Evolutionary conservation across 2,329 filamentous ascomycete genomes (phyloP), one percentile per base, ranked within the genome.

Genomic region (Ceratocystiopsis sp.): DNA sequence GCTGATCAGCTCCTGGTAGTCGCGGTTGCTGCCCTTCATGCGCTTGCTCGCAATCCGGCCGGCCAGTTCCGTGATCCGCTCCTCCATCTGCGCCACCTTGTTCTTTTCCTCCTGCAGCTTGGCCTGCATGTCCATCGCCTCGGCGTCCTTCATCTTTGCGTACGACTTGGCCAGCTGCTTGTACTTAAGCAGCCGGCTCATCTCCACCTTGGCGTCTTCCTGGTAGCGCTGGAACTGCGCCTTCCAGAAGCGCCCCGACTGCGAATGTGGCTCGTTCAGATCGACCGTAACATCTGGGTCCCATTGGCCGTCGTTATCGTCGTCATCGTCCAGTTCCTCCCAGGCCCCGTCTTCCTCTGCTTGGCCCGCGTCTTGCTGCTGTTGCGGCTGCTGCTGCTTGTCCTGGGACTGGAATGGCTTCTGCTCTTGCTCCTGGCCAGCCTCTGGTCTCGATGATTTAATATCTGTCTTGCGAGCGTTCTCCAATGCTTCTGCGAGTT

Each of bases 191-290:
- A 89, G 66, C 61, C 80, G 84, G 62, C 78, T 77, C 67, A 86
- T 78, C 58, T 87, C 80, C 37, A 67, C 69, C 57, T 75, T 75
- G 49, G 81, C 82, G 48, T 81, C 79, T 38, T 74, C 67, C 40
- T 83, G 76, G 54, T 87, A 89, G 43, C 68, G 71, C 50, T 84
- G 71, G 52, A 82, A 87, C 54, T 85, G 74, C 19, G 73, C 69
- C 59, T 87, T 87, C 83, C 83, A 89, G 59, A 82, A 86, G 52
- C 72, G 76, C 8, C 81, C 82, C 4, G 81, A 85, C 46, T 80
- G 72, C 2, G 81, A 84, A 49, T 77, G 73, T 8, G 83, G 82
- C 52, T 84, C 77, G 48, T 80, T 79, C 40, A 84, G 61, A 52
- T 86, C 81, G 40, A 78, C 61, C 0, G 80, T 84, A 45, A 77